Conservation (phyloP, 2,329 filamentous ascomycete genomes). For the Hymenoscyphus linearis region DNA sequence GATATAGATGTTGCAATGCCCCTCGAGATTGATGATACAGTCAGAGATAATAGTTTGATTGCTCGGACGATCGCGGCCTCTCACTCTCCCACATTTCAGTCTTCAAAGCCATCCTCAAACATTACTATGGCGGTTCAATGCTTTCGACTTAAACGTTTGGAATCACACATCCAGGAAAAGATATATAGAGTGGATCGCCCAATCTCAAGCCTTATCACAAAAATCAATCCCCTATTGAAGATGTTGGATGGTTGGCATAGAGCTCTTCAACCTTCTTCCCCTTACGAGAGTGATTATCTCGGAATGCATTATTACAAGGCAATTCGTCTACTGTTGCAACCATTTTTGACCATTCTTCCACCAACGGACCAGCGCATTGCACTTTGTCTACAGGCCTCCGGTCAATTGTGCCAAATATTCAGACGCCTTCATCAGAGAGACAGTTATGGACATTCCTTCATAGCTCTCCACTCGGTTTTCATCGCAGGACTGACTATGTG, state of each 20-base stretch:
- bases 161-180: slow-evolving; percentile 46
- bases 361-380: slow-evolving; percentile 42
- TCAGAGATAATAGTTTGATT: slow-evolving; percentile 32
- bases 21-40: slow-evolving; percentile 38
- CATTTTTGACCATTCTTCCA: slow-evolving; percentile 42
- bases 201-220: slow-evolving; percentile 39
- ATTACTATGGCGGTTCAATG: slow-evolving; percentile 41
- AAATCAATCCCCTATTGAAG: slow-evolving; percentile 41
- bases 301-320: slow-evolving; percentile 46
- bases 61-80: slow-evolving; percentile 29
- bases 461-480: slow-evolving; percentile 40
- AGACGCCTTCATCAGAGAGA: slow-evolving; percentile 38
- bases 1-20: slow-evolving; percentile 47
- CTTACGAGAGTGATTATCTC: slow-evolving; percentile 40
- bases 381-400: slow-evolving; percentile 37
- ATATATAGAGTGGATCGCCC: slow-evolving; percentile 46
- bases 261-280: slow-evolving; percentile 29
- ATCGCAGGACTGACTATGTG: slow-evolving; percentile 38
- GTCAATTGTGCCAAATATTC: slow-evolving; percentile 39
- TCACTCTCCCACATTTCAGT: slow-evolving; percentile 28
- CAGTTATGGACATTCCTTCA: slow-evolving; percentile 39
- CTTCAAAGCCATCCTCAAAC: slow-evolving; percentile 30
- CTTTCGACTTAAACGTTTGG: slow-evolving; percentile 41
- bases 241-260: slow-evolving; percentile 44
- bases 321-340: slow-evolving; percentile 45